A percentile compares a stretch with the other conserved stretches of the same genome.
phyloP scores from a whole-genome alignment of 108 stramenopile species.

The Cyclotella baltica region DNA sequence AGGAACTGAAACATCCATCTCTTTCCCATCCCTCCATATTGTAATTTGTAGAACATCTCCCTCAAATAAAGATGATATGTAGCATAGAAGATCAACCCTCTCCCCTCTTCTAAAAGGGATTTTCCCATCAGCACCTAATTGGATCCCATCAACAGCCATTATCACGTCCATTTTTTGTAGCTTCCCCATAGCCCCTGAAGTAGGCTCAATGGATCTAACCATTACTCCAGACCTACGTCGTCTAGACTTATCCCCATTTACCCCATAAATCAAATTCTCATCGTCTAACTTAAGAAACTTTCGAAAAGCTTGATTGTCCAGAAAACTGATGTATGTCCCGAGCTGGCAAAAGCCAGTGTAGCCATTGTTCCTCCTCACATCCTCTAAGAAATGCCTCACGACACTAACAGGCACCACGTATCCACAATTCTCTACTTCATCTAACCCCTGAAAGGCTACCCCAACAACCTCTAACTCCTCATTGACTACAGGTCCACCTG shows the following conservation, averaged over 20 bases:
- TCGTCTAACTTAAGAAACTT: slow-evolving; percentile 42
- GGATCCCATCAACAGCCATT: slow-evolving; percentile 57
- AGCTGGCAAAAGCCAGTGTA: slow-evolving; percentile 63
- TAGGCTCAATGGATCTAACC: slow-evolving; percentile 51
- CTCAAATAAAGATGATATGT: slow-evolving; percentile 60
- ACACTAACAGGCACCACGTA: slow-evolving; percentile 70
- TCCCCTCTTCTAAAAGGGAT: slow-evolving; percentile 65
- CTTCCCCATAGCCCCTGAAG: slow-evolving; percentile 48
- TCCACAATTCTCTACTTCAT: slow-evolving; percentile 71
- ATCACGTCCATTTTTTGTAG: slow-evolving; percentile 61
- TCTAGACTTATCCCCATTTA: not conserved
- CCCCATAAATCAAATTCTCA: slow-evolving; percentile 21
- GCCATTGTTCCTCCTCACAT: slow-evolving; percentile 49
- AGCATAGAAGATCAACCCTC: slow-evolving; percentile 56
- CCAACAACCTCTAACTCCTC: slow-evolving; percentile 61
- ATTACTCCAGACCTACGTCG: slow-evolving; percentile 44
- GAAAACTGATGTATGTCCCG: slow-evolving; percentile 39
- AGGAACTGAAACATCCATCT: slow-evolving; percentile 44
- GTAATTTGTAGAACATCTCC: slow-evolving; percentile 52
- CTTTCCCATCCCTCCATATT: slow-evolving; percentile 53
- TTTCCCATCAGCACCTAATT: slow-evolving; percentile 63
- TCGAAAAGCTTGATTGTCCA: slow-evolving; percentile 61
- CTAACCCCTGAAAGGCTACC: slow-evolving; percentile 66
- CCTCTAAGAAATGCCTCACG: slow-evolving; percentile 61
- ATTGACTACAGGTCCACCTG: slow-evolving; percentile 71